phyloP scores from a whole-genome alignment of 108 stramenopile species.

The Stephanodiscus triporus region DNA sequence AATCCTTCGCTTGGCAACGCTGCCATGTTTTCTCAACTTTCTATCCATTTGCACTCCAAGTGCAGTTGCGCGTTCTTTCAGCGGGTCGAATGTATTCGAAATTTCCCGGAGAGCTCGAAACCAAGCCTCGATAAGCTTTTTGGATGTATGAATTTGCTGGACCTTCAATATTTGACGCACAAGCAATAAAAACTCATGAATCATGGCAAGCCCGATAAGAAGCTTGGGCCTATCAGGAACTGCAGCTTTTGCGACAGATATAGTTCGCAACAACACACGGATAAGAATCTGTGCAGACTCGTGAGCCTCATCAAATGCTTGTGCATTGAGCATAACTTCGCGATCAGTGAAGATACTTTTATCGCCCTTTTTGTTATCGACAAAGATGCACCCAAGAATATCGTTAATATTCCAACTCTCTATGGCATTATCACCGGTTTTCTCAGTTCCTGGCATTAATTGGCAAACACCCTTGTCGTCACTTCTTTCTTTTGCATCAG shows the following conservation, averaged over 20 bases:
- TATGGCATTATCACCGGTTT: background rate
- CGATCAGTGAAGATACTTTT: slow-evolving; percentile 7
- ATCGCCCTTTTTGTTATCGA: slow-evolving; percentile 8
- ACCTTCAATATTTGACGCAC: slow-evolving; percentile 68
- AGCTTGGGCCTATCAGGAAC: slow-evolving; percentile 71
- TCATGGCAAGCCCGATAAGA: slow-evolving; percentile 66
- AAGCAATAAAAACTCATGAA: slow-evolving; percentile 76
- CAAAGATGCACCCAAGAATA: slow-evolving; percentile 36
- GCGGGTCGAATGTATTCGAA: slow-evolving; percentile 69
- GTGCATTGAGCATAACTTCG: slow-evolving; percentile 9
- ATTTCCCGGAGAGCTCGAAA: slow-evolving; percentile 68
- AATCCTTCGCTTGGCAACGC: slow-evolving; percentile 65
- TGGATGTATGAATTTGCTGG: slow-evolving; percentile 68
- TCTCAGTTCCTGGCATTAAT: background rate
- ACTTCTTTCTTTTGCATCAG: background rate
- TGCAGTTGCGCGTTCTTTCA: slow-evolving; percentile 66
- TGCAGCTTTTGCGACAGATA: slow-evolving; percentile 66
- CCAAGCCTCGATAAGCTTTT: slow-evolving; percentile 68
- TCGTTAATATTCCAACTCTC: slow-evolving; percentile 37
- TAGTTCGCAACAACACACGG: slow-evolving; percentile 59
- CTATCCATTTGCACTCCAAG: slow-evolving; percentile 75
- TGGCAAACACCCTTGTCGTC: background rate
- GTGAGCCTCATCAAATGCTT: slow-evolving; percentile 45
- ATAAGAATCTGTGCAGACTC: slow-evolving; percentile 41
- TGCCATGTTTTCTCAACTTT: slow-evolving; percentile 74